Evolutionary conservation across 805 yeast genomes (phyloP).

Genomic region (Lipomyces oligophaga): DNA sequence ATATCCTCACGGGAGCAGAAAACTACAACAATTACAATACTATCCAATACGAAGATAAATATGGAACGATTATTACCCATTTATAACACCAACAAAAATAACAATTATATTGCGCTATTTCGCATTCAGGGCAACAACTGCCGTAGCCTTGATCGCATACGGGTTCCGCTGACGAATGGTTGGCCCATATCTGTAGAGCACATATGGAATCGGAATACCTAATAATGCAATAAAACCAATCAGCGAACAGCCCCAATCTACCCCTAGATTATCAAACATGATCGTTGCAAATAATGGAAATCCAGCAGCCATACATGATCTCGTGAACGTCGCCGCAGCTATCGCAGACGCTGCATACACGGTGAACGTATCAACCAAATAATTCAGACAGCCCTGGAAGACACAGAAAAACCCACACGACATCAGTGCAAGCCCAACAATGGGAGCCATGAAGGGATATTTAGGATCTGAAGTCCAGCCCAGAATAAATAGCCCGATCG

Average conservation of each 20-base stretch:
- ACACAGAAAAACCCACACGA: constrained; percentile 41
- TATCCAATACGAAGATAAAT: too few relatives aligned
- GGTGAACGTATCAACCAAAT: constrained; percentile 44
- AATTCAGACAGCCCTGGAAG: constrained; percentile 44
- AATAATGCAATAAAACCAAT: constrained; percentile 50
- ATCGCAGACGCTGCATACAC: constrained; percentile 65
- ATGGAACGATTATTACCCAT: too few relatives aligned
- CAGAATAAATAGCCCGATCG: constrained; percentile 62
- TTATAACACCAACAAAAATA: background rate
- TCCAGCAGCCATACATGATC: constrained; percentile 55
- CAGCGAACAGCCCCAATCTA: constrained; percentile 54
- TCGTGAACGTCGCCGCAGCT: constrained; percentile 42
- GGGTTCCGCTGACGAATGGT: constrained; percentile 36
- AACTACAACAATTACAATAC: too few relatives aligned
- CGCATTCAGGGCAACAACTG: background rate
- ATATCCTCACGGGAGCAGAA: too few relatives aligned
- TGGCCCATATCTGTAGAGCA: constrained; percentile 51
- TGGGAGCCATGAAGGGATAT: constrained; percentile 60
- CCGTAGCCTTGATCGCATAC: constrained; percentile 12
- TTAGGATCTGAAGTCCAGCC: constrained; percentile 65
- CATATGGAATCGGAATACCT: constrained; percentile 55
- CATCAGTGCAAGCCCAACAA: constrained; percentile 53
- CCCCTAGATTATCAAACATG: constrained; percentile 50
- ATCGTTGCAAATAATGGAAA: constrained; percentile 50
- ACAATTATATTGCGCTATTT: background rate